Conservation (phyloP, 345 rosid species). For the Cardamine occulta region DNA sequence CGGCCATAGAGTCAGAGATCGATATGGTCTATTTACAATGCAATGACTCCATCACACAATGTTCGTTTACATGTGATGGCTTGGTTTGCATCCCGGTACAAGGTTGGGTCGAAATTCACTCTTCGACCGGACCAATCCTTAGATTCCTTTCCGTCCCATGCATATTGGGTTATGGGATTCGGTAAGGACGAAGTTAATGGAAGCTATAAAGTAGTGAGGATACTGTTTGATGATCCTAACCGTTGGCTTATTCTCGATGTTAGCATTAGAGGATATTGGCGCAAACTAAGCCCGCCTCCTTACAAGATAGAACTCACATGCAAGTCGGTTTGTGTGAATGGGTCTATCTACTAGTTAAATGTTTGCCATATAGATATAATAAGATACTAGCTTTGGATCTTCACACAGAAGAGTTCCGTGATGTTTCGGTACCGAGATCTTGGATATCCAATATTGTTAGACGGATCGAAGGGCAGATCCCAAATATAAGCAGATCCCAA, state of each 20-base stretch:
- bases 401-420: background rate
- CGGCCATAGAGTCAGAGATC: background rate
- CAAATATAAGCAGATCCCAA: background rate
- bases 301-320: background rate
- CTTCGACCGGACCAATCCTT: background rate
- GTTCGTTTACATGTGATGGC: background rate
- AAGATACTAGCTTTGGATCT: conserved; percentile 1
- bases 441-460: background rate
- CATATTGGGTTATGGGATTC: background rate
- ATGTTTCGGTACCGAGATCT: background rate
- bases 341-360: background rate
- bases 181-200: background rate
- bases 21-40: background rate
- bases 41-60: background rate
- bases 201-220: conserved; percentile 3
- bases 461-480: background rate
- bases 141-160: background rate
- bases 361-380: background rate
- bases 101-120: background rate
- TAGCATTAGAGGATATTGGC: background rate
- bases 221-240: background rate
- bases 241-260: background rate
- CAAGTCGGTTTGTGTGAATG: background rate
- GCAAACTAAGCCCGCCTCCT: background rate
- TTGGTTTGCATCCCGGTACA: background rate